Evolutionary conservation across 768 basidiomycete species (phyloP).

Genomic region (Mycena belliarum): DNA sequence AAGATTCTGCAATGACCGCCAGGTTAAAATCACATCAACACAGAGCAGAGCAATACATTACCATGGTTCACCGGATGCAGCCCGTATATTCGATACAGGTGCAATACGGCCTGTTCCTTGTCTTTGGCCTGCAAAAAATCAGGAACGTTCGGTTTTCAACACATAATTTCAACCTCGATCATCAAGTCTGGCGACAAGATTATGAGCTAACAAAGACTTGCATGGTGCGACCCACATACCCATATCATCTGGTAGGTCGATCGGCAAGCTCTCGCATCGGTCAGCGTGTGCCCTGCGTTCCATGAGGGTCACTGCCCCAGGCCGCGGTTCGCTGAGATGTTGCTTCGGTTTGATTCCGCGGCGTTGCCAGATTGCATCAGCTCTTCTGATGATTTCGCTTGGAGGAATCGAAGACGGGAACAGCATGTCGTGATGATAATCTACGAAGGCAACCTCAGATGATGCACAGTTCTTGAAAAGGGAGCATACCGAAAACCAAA

Average conservation of each 20-base stretch:
- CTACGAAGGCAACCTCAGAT: constrained; percentile 30
- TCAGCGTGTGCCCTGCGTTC: constrained; percentile 87
- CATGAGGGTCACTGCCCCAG: constrained; percentile 81
- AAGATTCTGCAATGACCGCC: constrained; percentile 36
- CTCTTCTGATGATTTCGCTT: constrained; percentile 67
- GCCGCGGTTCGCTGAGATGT: constrained; percentile 88
- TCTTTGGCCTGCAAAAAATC: constrained; percentile 62
- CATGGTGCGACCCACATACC: constrained; percentile 36
- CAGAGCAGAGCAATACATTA: no score
- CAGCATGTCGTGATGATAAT: constrained; percentile 85
- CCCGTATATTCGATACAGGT: constrained; percentile 77
- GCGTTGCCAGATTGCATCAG: constrained; percentile 70
- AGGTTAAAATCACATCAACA: no score
- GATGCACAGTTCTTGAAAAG: constrained; percentile 33
- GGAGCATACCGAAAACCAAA: constrained; percentile 55
- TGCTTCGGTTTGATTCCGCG: constrained; percentile 89
- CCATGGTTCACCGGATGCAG: constrained; percentile 65
- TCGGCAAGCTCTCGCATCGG: constrained; percentile 69
- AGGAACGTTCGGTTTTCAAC: not conserved
- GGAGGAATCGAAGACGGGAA: constrained; percentile 61
- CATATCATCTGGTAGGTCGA: constrained; percentile 66
- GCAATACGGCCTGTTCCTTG: constrained; percentile 91
- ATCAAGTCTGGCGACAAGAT: constrained; percentile 59
- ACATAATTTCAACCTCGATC: constrained; percentile 60
- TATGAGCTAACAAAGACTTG: constrained; percentile 14